Base-by-base conservation (phyloP, 192 early-diverging fungal genomes). In the Coemansia aciculifera region DNA sequence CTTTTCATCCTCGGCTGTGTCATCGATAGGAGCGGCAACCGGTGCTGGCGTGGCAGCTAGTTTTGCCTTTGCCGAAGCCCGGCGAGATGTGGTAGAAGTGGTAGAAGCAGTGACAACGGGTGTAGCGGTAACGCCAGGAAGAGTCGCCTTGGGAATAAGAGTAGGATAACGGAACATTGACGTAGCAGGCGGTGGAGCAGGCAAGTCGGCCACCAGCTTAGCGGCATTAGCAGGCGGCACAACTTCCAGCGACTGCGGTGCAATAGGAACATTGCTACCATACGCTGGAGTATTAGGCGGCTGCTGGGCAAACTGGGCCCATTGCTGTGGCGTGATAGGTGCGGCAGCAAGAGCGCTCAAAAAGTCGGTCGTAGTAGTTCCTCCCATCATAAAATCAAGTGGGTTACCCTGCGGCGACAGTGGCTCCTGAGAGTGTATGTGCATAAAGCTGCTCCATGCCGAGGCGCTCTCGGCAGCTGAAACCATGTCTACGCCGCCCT, bases 311-410 rank as follows among this genome's bases (percentile, higher is more conserved):
- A 69, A 59, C 13, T 63, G 43, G 9, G 68, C 61, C 68, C 69
- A 71, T 37, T 63, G 64, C 59, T 66, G 60, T 23, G 63, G 66
- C 3, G 43, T 54, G 44, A 40, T 62, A 29, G 42, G 38, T 6
- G 66, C 32, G 19, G 68, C 49, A 4, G 78, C 56, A 23, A 81
- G 75, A 19, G 73, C 73, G 49, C 44, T 75, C 11, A 81, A 43
- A 31, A 81, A 34, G 46, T 77, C 72, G 8, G 73, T 43, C 1
- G 72, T 69, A 19, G 67, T 64, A 9, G 72, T 24, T 38, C 44
- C 60, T n/a, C 63, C 68, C 69, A 77, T 73, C 59, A 75, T 72
- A 68, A 78, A 75, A 24, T 67, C 73, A 40, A 78, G 71, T 8
- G 73, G 60, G n/a, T 73, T 67, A 6, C 57, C 36, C 59, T 75